Evolutionary conservation across 305 asterid genomes (phyloP).

Genomic region (Solanum hybrid): DNA sequence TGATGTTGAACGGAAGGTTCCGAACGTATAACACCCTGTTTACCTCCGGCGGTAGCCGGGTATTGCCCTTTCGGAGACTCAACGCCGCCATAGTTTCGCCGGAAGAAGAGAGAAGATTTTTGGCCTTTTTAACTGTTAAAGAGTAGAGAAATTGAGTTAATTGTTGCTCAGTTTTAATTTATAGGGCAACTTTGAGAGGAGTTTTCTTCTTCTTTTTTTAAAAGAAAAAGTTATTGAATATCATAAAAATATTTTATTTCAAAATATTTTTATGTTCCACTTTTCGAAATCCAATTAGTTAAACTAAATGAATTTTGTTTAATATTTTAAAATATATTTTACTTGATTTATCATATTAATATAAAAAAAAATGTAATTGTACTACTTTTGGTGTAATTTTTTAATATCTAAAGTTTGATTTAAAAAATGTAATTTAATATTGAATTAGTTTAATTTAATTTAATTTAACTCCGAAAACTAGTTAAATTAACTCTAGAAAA

Average conservation of each 20-base stretch:
- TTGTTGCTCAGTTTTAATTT: not conserved
- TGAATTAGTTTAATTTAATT: not conserved
- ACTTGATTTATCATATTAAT: not conserved
- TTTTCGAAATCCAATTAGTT: not conserved
- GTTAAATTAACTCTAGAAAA: not conserved
- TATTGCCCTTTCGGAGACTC: conserved; percentile 77
- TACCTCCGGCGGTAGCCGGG: conserved; percentile 96
- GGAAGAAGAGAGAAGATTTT: not conserved
- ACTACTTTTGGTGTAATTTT: not conserved
- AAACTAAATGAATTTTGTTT: not conserved
- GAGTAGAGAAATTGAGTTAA: not conserved
- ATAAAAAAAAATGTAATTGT: too few relatives aligned
- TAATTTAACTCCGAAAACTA: not conserved
- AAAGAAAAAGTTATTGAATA: not conserved
- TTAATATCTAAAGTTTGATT: not conserved
- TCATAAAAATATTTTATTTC: not conserved
- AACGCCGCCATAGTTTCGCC: conserved; percentile 47
- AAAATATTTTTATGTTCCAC: not conserved
- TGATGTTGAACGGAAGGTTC: conserved; percentile 84
- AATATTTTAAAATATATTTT: not conserved
- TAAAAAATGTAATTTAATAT: too few relatives aligned
- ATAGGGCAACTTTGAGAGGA: not conserved
- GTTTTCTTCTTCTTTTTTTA: too few relatives aligned
- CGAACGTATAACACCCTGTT: conserved; percentile 83
- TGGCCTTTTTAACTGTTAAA: not conserved